phyloP scores from a whole-genome alignment of 2,329 filamentous ascomycete genomes.

The Pseudogymnoascus sp. region DNA sequence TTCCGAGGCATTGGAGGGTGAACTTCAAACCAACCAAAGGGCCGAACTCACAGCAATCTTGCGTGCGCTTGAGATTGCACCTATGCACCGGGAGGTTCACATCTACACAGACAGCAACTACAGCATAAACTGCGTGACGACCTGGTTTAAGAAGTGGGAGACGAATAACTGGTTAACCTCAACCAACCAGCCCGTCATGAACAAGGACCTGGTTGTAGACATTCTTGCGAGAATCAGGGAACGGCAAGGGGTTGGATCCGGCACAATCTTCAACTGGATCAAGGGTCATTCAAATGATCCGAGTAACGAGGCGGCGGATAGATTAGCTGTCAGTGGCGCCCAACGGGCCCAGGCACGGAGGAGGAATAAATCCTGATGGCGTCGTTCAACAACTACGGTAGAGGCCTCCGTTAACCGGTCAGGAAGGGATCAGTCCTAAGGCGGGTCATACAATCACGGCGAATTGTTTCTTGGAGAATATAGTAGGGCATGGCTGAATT shows the following conservation, averaged over 20 bases:
- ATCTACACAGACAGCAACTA: constrained; percentile 90
- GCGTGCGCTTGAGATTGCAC: constrained; percentile 70
- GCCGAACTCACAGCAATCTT: constrained; percentile 88
- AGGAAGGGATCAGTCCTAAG: not conserved
- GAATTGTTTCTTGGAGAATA: not conserved
- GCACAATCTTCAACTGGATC: constrained; percentile 75
- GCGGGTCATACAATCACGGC: not conserved
- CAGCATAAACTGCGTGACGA: constrained; percentile 78
- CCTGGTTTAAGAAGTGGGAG: constrained; percentile 75
- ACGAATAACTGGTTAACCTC: constrained; percentile 70
- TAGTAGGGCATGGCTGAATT: constrained; percentile 3
- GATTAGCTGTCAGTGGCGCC: constrained; percentile 63
- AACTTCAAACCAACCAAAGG: constrained; percentile 80
- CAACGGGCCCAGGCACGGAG: constrained; percentile 3
- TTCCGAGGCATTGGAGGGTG: constrained; percentile 25
- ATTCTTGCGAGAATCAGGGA: constrained; percentile 65
- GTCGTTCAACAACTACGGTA: not conserved
- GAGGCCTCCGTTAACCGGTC: not conserved
- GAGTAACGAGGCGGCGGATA: constrained; percentile 77
- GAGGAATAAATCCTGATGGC: not conserved
- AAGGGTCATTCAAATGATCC: constrained; percentile 70
- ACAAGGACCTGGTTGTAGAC: constrained; percentile 72
- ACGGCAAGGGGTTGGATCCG: constrained; percentile 49
- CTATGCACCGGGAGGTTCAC: constrained; percentile 57
- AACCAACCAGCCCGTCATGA: constrained; percentile 65